These are phyloP conservation scores for Verticillium nonalfalfae DNA, from an alignment of 2,329 filamentous ascomycete genomes.

Conservation along the genomic window DNA sequence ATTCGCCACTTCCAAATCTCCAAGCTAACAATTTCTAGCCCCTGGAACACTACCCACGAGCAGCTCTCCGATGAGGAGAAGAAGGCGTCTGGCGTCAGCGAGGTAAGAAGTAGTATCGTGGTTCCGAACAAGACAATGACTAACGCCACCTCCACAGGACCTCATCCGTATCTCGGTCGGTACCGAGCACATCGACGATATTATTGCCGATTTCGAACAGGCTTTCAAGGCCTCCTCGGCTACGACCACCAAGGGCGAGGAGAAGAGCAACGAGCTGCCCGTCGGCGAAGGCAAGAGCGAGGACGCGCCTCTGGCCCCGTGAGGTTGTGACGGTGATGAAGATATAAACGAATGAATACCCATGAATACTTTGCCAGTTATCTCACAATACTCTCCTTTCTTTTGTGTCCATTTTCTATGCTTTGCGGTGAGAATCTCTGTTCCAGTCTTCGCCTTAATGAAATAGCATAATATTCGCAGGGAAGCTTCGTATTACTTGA, in stretches of 20 bases:
- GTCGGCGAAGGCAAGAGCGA: conserved; percentile 25
- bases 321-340: conserved; percentile 1
- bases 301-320: conserved; percentile 27
- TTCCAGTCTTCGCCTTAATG: too few relatives aligned
- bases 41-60: conserved; percentile 92
- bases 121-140: background rate
- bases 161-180: conserved; percentile 93
- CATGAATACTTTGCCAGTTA: background rate
- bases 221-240: conserved; percentile 62
- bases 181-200: conserved; percentile 95
- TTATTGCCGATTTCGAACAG: conserved; percentile 92
- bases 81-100: conserved; percentile 72
- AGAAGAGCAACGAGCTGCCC: conserved; percentile 2
- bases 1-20: background rate
- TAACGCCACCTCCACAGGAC: conserved; percentile 44
- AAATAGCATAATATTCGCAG: too few relatives aligned
- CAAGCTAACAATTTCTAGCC: conserved; percentile 28
- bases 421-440: too few relatives aligned
- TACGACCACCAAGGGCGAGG: conserved; percentile 26
- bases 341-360: background rate
- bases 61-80: conserved; percentile 82
- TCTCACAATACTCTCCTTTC: too few relatives aligned
- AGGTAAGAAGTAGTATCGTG: conserved; percentile 36
- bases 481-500: too few relatives aligned
- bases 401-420: too few relatives aligned